Conservation (phyloP, 805 yeast genomes). For the Jamesozyma gamospora region DNA sequence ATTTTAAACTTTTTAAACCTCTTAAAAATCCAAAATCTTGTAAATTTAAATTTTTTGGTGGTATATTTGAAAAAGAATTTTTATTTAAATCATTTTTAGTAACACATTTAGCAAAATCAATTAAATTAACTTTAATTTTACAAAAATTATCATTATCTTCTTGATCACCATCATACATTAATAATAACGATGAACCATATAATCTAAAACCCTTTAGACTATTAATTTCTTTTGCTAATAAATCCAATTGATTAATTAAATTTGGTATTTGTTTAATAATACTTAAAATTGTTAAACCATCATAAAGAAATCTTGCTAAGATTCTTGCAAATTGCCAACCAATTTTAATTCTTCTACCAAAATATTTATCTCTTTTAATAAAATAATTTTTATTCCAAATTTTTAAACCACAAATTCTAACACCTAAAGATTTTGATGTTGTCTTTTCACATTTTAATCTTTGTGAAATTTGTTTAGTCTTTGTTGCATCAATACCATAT, state of each 20-base stretch:
- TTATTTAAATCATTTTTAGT: conserved; percentile 44
- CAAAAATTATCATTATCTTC: conserved; percentile 10
- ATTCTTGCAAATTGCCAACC: conserved; percentile 74
- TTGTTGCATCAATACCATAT: conserved; percentile 86
- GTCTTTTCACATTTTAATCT: conserved; percentile 70
- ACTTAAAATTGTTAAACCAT: conserved; percentile 52
- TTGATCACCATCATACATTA: conserved; percentile 72
- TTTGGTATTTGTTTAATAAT: conserved; percentile 58
- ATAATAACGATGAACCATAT: conserved; percentile 80
- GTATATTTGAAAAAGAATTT: conserved; percentile 40
- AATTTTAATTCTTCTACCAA: conserved; percentile 65
- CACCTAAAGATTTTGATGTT: conserved; percentile 76
- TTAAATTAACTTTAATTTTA: conserved; percentile 51
- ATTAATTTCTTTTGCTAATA: conserved; percentile 44
- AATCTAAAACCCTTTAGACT: conserved; percentile 67
- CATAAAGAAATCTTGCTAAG: conserved; percentile 67
- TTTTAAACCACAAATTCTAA: conserved; percentile 91
- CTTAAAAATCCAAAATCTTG: conserved; percentile 80
- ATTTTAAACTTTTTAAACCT: conserved; percentile 66
- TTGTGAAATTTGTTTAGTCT: conserved; percentile 67
- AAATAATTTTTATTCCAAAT: conserved; percentile 54
- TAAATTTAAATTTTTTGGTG: conserved; percentile 52
- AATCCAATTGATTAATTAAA: conserved; percentile 49
- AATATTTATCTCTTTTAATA: conserved; percentile 78
- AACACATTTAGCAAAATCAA: conserved; percentile 92